Conservation (phyloP, 2,329 filamentous ascomycete genomes). For the Fusarium avenaceum region DNA sequence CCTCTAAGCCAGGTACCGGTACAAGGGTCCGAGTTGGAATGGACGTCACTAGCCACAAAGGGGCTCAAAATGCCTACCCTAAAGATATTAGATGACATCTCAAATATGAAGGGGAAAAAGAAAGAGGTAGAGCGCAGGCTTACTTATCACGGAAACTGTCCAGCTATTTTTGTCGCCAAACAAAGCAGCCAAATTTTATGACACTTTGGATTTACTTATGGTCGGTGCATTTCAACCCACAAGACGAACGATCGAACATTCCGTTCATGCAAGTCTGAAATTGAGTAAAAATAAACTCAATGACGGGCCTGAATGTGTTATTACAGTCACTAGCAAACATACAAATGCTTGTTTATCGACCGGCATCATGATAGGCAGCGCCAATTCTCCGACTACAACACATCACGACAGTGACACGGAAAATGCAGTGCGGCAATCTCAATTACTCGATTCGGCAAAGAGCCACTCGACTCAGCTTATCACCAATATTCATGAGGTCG, state of each 20-base stretch:
- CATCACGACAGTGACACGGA: slow-evolving; percentile 5
- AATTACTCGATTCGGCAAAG: slow-evolving; percentile 37
- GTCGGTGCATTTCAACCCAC: not conserved
- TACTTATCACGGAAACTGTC: too few relatives aligned
- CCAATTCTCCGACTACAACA: not conserved
- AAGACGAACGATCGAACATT: slow-evolving; percentile 5
- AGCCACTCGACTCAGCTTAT: slow-evolving; percentile 18
- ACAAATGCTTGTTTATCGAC: too few relatives aligned
- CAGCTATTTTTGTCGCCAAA: too few relatives aligned
- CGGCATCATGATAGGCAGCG: slow-evolving; percentile 12
- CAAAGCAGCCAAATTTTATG: too few relatives aligned
- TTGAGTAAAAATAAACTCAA: not conserved
- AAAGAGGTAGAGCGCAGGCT: too few relatives aligned
- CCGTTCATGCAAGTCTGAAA: slow-evolving; percentile 7
- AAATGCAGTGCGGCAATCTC: slow-evolving; percentile 12
- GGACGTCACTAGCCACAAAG: slow-evolving; percentile 20
- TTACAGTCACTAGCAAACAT: not conserved
- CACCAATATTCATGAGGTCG: slow-evolving; percentile 19
- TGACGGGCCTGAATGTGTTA: too few relatives aligned
- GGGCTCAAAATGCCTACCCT: slow-evolving; percentile 7
- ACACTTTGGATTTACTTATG: too few relatives aligned
- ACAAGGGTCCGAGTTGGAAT: too few relatives aligned
- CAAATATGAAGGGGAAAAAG: too few relatives aligned
- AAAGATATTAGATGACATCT: too few relatives aligned
- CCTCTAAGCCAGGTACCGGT: slow-evolving; percentile 13